A percentile compares a stretch with the other conserved stretches of the same genome.
phyloP scores from a whole-genome alignment of 768 basidiomycete species.

The Termitomyces sp. region DNA sequence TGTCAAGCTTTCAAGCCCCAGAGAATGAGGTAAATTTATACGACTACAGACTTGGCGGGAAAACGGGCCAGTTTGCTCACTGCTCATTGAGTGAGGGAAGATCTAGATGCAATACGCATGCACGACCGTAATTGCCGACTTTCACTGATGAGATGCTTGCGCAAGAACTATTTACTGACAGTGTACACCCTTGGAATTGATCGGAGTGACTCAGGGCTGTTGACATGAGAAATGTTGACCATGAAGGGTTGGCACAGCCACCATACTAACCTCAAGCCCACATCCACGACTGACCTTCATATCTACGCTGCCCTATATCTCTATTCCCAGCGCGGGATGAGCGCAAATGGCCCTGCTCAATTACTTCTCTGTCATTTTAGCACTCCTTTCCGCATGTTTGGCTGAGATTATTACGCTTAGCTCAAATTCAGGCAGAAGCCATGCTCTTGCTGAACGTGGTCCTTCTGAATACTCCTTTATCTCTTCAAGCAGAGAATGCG shows the following conservation, averaged over 20 bases:
- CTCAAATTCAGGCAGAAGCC: conserved; percentile 13
- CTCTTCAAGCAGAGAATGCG: conserved; percentile 11
- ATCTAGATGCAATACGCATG: background rate
- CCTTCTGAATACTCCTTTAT: conserved; percentile 14
- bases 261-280: background rate
- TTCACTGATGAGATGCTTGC: background rate
- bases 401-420: conserved; percentile 26
- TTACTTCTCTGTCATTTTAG: conserved; percentile 19
- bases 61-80: too few relatives aligned
- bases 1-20: background rate
- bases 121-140: background rate
- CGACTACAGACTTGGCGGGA: background rate
- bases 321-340: conserved; percentile 17
- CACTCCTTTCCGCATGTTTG: conserved; percentile 22
- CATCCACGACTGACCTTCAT: conserved; percentile 1
- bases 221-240: background rate
- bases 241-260: background rate
- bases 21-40: background rate
- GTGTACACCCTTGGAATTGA: too few relatives aligned
- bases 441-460: conserved; percentile 22
- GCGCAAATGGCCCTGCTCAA: conserved; percentile 29
- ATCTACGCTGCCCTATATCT: conserved; percentile 1
- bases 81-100: too few relatives aligned
- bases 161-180: too few relatives aligned
- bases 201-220: background rate